Base-by-base conservation (phyloP, 768 basidiomycete genomes). In the Mycena rebaudengoi region DNA sequence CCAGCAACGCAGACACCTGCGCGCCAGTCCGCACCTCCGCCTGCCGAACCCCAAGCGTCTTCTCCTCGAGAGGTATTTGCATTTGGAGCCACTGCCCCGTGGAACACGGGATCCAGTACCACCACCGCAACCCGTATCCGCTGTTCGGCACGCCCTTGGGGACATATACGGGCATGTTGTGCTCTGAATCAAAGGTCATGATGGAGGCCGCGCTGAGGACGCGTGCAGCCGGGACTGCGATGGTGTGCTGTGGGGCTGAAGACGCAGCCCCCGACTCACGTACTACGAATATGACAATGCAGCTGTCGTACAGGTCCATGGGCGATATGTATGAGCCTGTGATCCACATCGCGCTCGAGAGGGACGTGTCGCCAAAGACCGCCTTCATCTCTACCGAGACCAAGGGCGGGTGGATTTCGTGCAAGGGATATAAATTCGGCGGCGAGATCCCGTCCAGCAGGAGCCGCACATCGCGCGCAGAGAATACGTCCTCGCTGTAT, bases 251-350 rank as follows among this genome's bases (percentile, higher is more conserved):
- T 4, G 52, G 23, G 18, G 44, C 43, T 16, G 43, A 13, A n/a
- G n/a, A n/a, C 21, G 39, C 33, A 13, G 37, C 16, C 30, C 33
- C 14, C 29, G 21, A 25, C 25, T 45, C 37, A 8, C 50, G 52
- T 11, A 55, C 37, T 16, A 50, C 26, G 23, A 75, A 58, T 41
- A 70, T 28, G 39, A 74, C 62, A 41, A 75, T 62, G 58, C 74
- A 74, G 53, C 70, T 67, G 61, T 75, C 73, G 60, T 75, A 74
- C 5, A 74, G 45, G 30, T 73, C 71, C 60, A 71, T 74, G 0
- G 68, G 57, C 7, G 61, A 67, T n/a, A 60, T 48, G 16, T 52
- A 29, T 4, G 63, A 50, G 11, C 74, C 73, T 18, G 52, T 43
- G 23, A 73, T 65, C 74, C 74, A 75, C 16, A 70, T 53, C 2